Percentiles rank a stretch among this genome's conserved stretches.
phyloP scores from a whole-genome alignment of 129 eudicot species.

The Lactuca saligna region DNA sequence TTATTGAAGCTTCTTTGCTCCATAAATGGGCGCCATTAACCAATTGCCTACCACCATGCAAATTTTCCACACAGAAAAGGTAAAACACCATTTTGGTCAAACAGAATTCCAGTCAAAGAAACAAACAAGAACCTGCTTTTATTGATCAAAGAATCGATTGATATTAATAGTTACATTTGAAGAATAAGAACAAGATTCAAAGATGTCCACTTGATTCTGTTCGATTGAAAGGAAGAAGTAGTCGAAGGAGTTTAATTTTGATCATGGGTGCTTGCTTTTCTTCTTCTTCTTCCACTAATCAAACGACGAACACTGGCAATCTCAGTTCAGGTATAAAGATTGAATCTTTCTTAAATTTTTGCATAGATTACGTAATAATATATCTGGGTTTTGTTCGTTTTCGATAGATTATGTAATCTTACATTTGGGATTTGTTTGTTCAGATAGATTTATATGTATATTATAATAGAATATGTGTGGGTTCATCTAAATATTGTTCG shows the following conservation, averaged over 20 bases:
- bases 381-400: background rate
- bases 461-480: background rate
- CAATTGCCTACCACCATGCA: constrained; percentile 2
- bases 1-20: background rate
- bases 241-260: background rate
- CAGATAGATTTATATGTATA: background rate
- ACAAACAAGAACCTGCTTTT: background rate
- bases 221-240: background rate
- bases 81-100: background rate
- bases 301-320: constrained; percentile 36
- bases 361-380: background rate
- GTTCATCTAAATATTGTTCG: background rate
- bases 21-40: constrained; percentile 4
- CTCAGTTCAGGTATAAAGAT: constrained; percentile 43
- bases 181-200: background rate
- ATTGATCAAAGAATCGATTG: background rate
- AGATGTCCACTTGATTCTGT: constrained; percentile 11
- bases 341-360: background rate
- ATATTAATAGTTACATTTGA: background rate
- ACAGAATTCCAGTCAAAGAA: constrained; percentile 27
- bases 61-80: background rate
- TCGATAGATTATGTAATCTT: background rate
- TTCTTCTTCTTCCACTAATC: constrained; percentile 32
- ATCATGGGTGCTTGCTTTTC: constrained; percentile 50
- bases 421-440: background rate